A percentile compares a stretch with the other conserved stretches of the same genome.
Conservation (phyloP, 2,329 filamentous ascomycete species). For the Neonectria punicea region DNA sequence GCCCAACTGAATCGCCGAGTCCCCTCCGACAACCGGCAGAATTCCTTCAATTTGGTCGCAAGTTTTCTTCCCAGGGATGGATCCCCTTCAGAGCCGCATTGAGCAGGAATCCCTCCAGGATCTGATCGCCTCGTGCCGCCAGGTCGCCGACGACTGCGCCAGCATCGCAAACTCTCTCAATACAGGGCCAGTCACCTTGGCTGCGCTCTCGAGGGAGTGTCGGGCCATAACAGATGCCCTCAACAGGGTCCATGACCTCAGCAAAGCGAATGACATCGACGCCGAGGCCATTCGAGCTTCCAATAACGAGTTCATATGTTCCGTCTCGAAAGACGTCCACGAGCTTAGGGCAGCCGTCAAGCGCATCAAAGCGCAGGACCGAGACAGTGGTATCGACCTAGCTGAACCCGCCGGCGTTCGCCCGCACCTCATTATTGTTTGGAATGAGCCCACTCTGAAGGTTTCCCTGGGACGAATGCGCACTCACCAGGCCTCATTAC, state of each 20-base stretch:
- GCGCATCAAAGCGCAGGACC: slow-evolving; percentile 40
- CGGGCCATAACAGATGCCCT: slow-evolving; percentile 42
- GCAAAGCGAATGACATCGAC: slow-evolving; percentile 33
- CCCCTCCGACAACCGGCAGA: not conserved
- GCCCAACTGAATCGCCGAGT: slow-evolving; percentile 6
- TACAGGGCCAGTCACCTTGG: slow-evolving; percentile 41
- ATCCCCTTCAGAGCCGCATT: slow-evolving; percentile 37
- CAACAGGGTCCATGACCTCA: slow-evolving; percentile 40
- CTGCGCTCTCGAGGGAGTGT: slow-evolving; percentile 41
- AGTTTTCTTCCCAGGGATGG: slow-evolving; percentile 33
- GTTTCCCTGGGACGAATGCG: slow-evolving; percentile 35
- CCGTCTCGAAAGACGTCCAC: slow-evolving; percentile 42
- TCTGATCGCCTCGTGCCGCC: slow-evolving; percentile 40
- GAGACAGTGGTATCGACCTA: slow-evolving; percentile 43
- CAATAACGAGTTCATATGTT: slow-evolving; percentile 41
- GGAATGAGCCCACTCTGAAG: slow-evolving; percentile 41
- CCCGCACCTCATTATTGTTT: slow-evolving; percentile 41
- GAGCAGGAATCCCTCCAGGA: slow-evolving; percentile 40
- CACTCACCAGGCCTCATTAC: slow-evolving; percentile 42
- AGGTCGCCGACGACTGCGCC: slow-evolving; percentile 40
- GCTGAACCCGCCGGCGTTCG: slow-evolving; percentile 29
- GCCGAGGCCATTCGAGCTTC: slow-evolving; percentile 35
- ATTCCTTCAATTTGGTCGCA: slow-evolving; percentile 18
- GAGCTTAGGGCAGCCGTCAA: slow-evolving; percentile 40
- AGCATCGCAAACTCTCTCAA: slow-evolving; percentile 42